Evolutionary conservation across 768 basidiomycete species (phyloP).

Genomic region (Lentinula raphanica): DNA sequence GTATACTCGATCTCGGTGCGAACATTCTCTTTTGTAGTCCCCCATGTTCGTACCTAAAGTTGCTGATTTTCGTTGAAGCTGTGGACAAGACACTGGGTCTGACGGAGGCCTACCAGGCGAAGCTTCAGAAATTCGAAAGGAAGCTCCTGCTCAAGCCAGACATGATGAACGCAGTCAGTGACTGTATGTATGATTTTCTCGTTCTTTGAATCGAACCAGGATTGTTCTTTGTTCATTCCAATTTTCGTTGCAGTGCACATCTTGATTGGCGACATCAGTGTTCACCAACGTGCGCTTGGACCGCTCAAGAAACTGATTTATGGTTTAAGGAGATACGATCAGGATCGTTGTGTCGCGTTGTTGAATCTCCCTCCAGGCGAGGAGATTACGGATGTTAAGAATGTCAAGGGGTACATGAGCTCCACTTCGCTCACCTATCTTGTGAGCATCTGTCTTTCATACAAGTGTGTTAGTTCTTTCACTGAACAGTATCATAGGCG

Average conservation of each 20-base stretch:
- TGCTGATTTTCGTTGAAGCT: too few relatives aligned
- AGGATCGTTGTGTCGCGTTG: constrained; percentile 60
- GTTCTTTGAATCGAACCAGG: too few relatives aligned
- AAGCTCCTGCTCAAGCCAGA: constrained; percentile 52
- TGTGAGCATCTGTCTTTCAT: constrained; percentile 34
- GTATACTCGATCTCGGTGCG: constrained; percentile 49
- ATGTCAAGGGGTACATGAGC: constrained; percentile 57
- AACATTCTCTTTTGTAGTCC: not conserved
- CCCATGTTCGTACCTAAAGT: too few relatives aligned
- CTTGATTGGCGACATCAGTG: constrained; percentile 65
- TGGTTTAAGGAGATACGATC: constrained; percentile 63
- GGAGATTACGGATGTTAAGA: constrained; percentile 17
- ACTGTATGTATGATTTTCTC: constrained; percentile 26
- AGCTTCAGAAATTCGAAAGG: constrained; percentile 53
- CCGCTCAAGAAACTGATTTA: constrained; percentile 68
- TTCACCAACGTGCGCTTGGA: constrained; percentile 69
- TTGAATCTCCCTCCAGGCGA: constrained; percentile 29
- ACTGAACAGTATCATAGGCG: constrained; percentile 33
- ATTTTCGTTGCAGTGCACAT: constrained; percentile 73
- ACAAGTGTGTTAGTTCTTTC: not conserved
- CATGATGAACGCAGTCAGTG: constrained; percentile 55
- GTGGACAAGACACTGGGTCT: constrained; percentile 63
- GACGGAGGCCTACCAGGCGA: constrained; percentile 61
- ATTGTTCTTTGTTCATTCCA: too few relatives aligned
- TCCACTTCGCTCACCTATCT: constrained; percentile 63